phyloP scores from a whole-genome alignment of 2,329 filamentous ascomycete genomes.

The Cercospora canescens region DNA sequence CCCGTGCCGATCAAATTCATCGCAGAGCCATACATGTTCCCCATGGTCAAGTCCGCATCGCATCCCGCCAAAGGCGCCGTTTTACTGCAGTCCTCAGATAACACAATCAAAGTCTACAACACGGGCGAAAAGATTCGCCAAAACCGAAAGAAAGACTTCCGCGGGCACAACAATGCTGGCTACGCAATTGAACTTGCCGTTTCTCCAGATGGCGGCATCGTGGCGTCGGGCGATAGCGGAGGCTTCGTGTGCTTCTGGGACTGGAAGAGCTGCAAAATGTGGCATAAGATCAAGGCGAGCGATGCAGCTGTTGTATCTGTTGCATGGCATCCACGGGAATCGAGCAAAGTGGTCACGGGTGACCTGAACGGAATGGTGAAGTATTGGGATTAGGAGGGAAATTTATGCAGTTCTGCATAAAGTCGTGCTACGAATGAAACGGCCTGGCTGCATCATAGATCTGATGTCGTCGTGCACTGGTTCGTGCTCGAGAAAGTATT shows the following conservation, averaged over 20 bases:
- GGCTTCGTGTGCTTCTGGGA: slow-evolving; percentile 97
- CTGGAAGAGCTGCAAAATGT: slow-evolving; percentile 99
- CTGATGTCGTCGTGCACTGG: neutral
- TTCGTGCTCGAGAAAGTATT: neutral
- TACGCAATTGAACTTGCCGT: slow-evolving; percentile 88
- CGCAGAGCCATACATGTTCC: slow-evolving; percentile 96
- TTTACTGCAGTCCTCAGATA: slow-evolving; percentile 89
- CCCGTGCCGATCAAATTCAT: slow-evolving; percentile 98
- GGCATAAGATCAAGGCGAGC: slow-evolving; percentile 87
- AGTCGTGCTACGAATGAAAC: neutral
- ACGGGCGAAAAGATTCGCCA: slow-evolving; percentile 94
- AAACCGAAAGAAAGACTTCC: slow-evolving; percentile 95
- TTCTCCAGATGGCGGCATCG: slow-evolving; percentile 87
- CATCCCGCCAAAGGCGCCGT: slow-evolving; percentile 94
- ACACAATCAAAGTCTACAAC: slow-evolving; percentile 95
- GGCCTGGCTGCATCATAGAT: neutral
- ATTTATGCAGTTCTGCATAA: neutral
- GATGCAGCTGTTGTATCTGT: slow-evolving; percentile 82
- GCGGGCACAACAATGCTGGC: slow-evolving; percentile 93
- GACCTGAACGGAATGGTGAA: slow-evolving; percentile 86
- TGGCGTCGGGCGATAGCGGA: slow-evolving; percentile 81
- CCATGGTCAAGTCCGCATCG: slow-evolving; percentile 79
- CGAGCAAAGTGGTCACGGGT: slow-evolving; percentile 87
- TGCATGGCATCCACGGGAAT: slow-evolving; percentile 97
- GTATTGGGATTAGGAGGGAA: slow-evolving; percentile 74